These are phyloP conservation scores for Chrysoporthe austroafricana DNA, from an alignment of 2,329 filamentous ascomycete species.

Conservation along the genomic window DNA sequence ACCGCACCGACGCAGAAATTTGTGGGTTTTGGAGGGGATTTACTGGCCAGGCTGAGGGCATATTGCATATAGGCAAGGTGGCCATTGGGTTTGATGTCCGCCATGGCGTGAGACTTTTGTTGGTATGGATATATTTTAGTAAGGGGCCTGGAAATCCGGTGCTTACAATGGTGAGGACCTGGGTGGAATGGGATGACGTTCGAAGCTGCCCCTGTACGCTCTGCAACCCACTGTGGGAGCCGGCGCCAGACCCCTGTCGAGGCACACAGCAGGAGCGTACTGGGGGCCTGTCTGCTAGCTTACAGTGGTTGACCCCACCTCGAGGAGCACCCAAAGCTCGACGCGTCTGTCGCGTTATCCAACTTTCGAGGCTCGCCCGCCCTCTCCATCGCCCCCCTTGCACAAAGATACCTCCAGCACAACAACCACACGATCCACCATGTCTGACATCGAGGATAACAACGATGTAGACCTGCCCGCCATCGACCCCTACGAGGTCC, in stretches of 20 bases:
- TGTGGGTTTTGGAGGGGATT: conserved; percentile 82
- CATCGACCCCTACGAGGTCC: conserved; percentile 79
- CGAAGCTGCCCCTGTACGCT: neutral
- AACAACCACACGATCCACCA: conserved; percentile 35
- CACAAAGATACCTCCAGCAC: neutral
- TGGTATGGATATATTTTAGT: neutral
- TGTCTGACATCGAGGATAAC: conserved; percentile 57
- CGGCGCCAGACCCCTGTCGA: neutral
- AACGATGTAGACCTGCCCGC: conserved; percentile 61
- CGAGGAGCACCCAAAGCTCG: neutral
- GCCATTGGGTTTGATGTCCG: conserved; percentile 41
- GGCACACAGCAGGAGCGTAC: too few species aligned
- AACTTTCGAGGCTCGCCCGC: neutral
- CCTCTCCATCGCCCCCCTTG: neutral
- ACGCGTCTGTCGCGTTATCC: conserved; percentile 14
- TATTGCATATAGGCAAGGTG: conserved; percentile 64
- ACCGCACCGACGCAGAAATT: conserved; percentile 96
- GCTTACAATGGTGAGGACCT: neutral
- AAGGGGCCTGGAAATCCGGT: neutral
- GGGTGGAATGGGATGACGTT: neutral
- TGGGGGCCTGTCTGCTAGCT: neutral
- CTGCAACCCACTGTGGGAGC: neutral
- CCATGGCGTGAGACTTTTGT: conserved; percentile 12
- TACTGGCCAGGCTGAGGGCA: conserved; percentile 74
- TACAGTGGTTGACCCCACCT: neutral